A percentile compares a stretch with the other conserved stretches of the same genome.
Evolutionary conservation across 495 filamentous ascomycete species (phyloP).

Genomic region (Tuber magnatum): DNA sequence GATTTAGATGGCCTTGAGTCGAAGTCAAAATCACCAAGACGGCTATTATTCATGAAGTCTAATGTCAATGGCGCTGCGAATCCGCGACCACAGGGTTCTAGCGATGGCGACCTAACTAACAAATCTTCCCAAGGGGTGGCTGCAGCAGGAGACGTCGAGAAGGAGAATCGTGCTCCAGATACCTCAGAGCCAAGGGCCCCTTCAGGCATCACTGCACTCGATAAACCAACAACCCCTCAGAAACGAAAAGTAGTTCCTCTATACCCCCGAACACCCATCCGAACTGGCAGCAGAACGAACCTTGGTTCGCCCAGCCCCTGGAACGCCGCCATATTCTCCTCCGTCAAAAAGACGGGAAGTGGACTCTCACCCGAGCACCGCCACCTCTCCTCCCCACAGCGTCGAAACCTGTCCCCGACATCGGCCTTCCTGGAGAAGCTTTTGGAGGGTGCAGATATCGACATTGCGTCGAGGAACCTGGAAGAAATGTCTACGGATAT

Average conservation of each 20-base stretch:
- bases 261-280: slow-evolving; percentile 35
- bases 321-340: slow-evolving; percentile 32
- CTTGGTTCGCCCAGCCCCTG: slow-evolving; percentile 29
- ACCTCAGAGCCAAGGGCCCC: not conserved
- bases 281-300: slow-evolving; percentile 12
- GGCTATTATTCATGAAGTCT: slow-evolving; percentile 58
- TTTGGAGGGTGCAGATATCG: slow-evolving; percentile 27
- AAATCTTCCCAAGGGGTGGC: slow-evolving; percentile 1
- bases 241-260: slow-evolving; percentile 22
- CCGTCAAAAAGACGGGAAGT: slow-evolving; percentile 18
- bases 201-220: slow-evolving; percentile 32
- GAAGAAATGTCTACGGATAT: slow-evolving; percentile 19
- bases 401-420: slow-evolving; percentile 29
- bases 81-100: slow-evolving; percentile 35
- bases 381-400: slow-evolving; percentile 5
- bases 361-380: slow-evolving; percentile 23
- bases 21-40: slow-evolving; percentile 52
- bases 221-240: slow-evolving; percentile 58
- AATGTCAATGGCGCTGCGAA: slow-evolving; percentile 18
- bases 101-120: slow-evolving; percentile 38
- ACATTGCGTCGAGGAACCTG: slow-evolving; percentile 14
- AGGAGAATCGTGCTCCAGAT: slow-evolving; percentile 47
- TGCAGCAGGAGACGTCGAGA: slow-evolving; percentile 38
- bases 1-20: slow-evolving; percentile 56
- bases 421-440: slow-evolving; percentile 38